Percentiles rank a stretch among this genome's conserved stretches.
These are phyloP conservation scores for Phytophthora sojae DNA, from an alignment of 352 stramenopile species.

Conservation along the genomic window DNA sequence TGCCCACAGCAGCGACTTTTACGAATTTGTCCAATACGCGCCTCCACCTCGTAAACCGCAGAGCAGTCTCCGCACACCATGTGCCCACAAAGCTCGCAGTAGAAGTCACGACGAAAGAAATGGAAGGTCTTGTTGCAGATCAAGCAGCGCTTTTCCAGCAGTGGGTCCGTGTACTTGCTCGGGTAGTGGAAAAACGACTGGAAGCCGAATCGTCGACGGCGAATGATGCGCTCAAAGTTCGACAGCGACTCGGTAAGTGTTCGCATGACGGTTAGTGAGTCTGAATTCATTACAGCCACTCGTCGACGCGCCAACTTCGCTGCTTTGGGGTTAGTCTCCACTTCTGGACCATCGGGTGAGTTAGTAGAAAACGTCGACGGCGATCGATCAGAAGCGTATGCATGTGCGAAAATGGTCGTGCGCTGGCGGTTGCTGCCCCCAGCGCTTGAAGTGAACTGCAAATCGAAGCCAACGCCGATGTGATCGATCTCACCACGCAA, in stretches of 20 bases:
- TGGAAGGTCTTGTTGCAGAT: conserved; percentile 62
- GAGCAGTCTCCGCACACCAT: conserved; percentile 61
- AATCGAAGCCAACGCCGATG: conserved; percentile 59
- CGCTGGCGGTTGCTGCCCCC: conserved; percentile 44
- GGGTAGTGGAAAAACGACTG: conserved; percentile 75
- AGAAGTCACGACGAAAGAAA: conserved; percentile 57
- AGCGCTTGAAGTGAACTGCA: conserved; percentile 40
- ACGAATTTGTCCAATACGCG: conserved; percentile 48
- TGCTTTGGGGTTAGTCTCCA: conserved; percentile 26
- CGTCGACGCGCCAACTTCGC: conserved; percentile 41
- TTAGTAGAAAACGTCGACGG: conserved; percentile 30
- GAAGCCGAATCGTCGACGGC: conserved; percentile 69
- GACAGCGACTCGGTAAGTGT: conserved; percentile 56
- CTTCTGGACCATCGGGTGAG: conserved; percentile 20
- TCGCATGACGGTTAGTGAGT: conserved; percentile 51
- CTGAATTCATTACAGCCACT: conserved; percentile 55
- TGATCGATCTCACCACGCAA: conserved; percentile 57
- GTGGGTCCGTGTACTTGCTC: conserved; percentile 35
- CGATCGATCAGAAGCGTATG: conserved; percentile 54
- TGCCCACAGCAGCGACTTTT: conserved; percentile 54
- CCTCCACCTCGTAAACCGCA: conserved; percentile 59
- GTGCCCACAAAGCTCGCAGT: conserved; percentile 66
- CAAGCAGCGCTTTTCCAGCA: conserved; percentile 41
- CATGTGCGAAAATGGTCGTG: conserved; percentile 55
- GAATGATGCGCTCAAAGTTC: conserved; percentile 66